Conservation (phyloP, 768 basidiomycete genomes). For the Strobilomyces echinocephalus region DNA sequence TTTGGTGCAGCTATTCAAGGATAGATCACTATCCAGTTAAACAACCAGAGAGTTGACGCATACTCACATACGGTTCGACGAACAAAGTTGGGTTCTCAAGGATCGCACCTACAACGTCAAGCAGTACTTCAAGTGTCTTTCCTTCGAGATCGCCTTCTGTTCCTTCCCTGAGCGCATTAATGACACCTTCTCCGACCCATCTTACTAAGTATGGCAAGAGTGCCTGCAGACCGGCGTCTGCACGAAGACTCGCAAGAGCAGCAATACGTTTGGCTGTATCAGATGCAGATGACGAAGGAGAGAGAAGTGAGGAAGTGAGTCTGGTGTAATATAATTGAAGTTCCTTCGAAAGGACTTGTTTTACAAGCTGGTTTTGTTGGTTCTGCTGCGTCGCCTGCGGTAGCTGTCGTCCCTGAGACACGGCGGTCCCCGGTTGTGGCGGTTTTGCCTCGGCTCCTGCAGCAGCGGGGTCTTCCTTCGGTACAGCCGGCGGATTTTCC, state of each 20-base stretch:
- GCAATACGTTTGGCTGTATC: conserved; percentile 78
- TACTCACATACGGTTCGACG: conserved; percentile 90
- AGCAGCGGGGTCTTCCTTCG: conserved; percentile 44
- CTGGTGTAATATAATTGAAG: conserved; percentile 93
- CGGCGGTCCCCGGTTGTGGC: conserved; percentile 24
- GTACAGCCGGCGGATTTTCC: conserved; percentile 87
- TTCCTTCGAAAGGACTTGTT: conserved; percentile 89
- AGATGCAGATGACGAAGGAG: conserved; percentile 20
- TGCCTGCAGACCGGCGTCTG: conserved; percentile 88
- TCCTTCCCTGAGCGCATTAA: conserved; percentile 49
- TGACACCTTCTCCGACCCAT: conserved; percentile 90
- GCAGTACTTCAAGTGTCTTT: conserved; percentile 67
- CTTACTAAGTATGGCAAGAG: conserved; percentile 90
- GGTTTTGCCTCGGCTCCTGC: conserved; percentile 27
- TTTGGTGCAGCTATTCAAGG: conserved; percentile 79
- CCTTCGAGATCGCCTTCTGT: conserved; percentile 61
- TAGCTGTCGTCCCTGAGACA: conserved; percentile 23
- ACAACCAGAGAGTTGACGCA: not conserved
- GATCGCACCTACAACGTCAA: conserved; percentile 82
- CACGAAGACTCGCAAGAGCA: conserved; percentile 82
- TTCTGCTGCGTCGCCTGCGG: conserved; percentile 39
- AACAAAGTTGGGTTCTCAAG: conserved; percentile 86
- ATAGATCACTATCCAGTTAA: not conserved
- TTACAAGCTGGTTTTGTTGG: conserved; percentile 74
- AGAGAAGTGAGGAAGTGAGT: conserved; percentile 74